Evolutionary conservation across 2,329 filamentous ascomycete species (phyloP).

Genomic region (Chaetomium strumarium): DNA sequence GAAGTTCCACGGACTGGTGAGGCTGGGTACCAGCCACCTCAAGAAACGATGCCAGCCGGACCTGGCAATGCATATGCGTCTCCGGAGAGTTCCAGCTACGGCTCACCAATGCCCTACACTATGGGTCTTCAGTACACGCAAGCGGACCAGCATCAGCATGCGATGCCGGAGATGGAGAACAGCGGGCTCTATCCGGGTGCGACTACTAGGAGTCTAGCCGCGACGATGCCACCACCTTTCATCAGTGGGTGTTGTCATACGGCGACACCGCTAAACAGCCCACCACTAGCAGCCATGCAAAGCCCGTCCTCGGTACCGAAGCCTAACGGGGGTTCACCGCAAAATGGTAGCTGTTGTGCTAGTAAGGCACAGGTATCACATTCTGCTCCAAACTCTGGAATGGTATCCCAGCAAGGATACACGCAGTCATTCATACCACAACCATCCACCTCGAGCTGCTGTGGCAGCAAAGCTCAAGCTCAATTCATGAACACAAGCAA

Average conservation of each 20-base stretch:
- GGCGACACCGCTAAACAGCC: constrained; percentile 18
- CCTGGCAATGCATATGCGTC: constrained; percentile 8
- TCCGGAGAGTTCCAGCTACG: constrained; percentile 9
- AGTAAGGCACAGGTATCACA: constrained; percentile 24
- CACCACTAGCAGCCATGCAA: constrained; percentile 6
- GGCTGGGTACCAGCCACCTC: constrained; percentile 2
- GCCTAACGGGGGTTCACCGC: constrained; percentile 15
- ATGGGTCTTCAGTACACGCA: constrained; percentile 17
- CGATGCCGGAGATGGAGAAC: constrained; percentile 18
- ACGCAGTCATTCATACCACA: constrained; percentile 27
- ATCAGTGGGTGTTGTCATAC: constrained; percentile 13
- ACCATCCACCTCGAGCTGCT: constrained; percentile 25
- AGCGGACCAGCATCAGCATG: constrained; percentile 11
- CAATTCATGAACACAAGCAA: not conserved
- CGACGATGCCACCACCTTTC: constrained; percentile 8
- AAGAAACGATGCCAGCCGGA: constrained; percentile 10
- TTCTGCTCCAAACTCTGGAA: not conserved
- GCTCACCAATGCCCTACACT: constrained; percentile 14
- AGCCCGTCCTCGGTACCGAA: constrained; percentile 7
- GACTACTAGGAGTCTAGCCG: constrained; percentile 18
- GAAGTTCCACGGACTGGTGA: not conserved
- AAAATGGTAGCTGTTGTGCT: constrained; percentile 30
- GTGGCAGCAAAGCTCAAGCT: constrained; percentile 17
- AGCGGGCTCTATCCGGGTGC: constrained; percentile 42
- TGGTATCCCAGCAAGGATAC: constrained; percentile 9